Evolutionary conservation across 2,329 filamentous ascomycete species (phyloP).

Genomic region (Sporothrix mexicana): DNA sequence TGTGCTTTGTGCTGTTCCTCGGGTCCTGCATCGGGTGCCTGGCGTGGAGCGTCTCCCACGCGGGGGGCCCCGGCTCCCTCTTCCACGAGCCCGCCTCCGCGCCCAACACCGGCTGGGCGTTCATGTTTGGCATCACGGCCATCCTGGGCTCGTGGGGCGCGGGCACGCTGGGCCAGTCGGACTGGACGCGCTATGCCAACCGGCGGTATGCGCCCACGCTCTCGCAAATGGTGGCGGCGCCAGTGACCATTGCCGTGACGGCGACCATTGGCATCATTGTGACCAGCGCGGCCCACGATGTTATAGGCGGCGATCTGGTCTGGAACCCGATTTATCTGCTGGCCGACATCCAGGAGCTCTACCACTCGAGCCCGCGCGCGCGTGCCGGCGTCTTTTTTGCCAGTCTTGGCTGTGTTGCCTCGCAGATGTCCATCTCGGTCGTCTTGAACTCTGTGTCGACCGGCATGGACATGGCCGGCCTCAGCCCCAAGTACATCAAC

Average conservation of each 20-base stretch:
- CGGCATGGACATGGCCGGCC: conserved; percentile 61
- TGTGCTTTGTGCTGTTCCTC: conserved; percentile 47
- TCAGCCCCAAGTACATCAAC: conserved; percentile 60
- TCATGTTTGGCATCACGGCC: conserved; percentile 49
- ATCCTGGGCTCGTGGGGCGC: conserved; percentile 53
- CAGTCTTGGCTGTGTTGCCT: conserved; percentile 44
- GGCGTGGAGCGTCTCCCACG: conserved; percentile 38
- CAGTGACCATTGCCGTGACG: conserved; percentile 41
- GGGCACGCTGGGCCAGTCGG: conserved; percentile 53
- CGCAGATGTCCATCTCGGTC: conserved; percentile 40
- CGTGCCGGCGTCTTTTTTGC: conserved; percentile 55
- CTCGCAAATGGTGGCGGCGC: conserved; percentile 42
- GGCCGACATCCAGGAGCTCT: conserved; percentile 40
- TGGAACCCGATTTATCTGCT: conserved; percentile 53
- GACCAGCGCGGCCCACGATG: conserved; percentile 40
- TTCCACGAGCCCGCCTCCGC: conserved; percentile 38
- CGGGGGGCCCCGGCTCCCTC: conserved; percentile 43
- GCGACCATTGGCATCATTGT: conserved; percentile 48
- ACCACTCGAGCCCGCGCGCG: conserved; percentile 40
- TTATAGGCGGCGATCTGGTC: conserved; percentile 46
- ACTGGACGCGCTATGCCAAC: conserved; percentile 52
- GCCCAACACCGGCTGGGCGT: conserved; percentile 45
- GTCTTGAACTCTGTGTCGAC: conserved; percentile 54
- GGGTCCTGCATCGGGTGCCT: conserved; percentile 44
- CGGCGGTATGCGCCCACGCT: conserved; percentile 48